These are phyloP conservation scores for Coemansia asiatica DNA, from an alignment of 192 early-diverging fungal species.

Conservation along the genomic window DNA sequence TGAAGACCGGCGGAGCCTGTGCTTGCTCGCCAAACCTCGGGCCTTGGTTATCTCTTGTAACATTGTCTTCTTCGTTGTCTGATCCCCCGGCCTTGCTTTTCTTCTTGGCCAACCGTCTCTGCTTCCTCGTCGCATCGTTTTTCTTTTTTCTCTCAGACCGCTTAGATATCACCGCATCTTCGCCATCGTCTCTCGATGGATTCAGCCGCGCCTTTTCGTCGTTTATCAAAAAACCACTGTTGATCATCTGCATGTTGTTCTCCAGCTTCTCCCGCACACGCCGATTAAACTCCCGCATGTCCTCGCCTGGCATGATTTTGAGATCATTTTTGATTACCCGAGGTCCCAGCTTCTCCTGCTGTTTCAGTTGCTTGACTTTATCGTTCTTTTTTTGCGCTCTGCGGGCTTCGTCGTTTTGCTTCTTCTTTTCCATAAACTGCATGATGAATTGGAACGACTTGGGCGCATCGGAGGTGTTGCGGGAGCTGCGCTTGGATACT, in stretches of 20 bases:
- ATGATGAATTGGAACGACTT: slow-evolving; percentile 42
- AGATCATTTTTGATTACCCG: slow-evolving; percentile 23
- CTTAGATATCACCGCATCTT: slow-evolving; percentile 20
- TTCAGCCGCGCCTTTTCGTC: slow-evolving; percentile 3
- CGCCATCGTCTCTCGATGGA: slow-evolving; percentile 35
- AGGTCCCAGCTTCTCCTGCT: slow-evolving; percentile 12
- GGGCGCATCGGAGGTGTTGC: slow-evolving; percentile 30
- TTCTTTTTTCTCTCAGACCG: slow-evolving; percentile 31
- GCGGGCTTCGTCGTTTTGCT: slow-evolving; percentile 18
- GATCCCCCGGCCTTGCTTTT: slow-evolving; percentile 11
- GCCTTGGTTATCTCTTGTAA: neutral
- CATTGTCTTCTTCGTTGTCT: slow-evolving; percentile 9
- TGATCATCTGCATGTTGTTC: slow-evolving; percentile 34
- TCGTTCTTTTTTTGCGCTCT: slow-evolving; percentile 12
- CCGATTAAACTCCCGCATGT: slow-evolving; percentile 33
- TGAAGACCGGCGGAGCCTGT: slow-evolving; percentile 48
- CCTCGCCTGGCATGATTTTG: slow-evolving; percentile 43
- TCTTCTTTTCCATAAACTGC: slow-evolving; percentile 32
- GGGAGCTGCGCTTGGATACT: slow-evolving; percentile 20
- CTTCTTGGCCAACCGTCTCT: slow-evolving; percentile 35
- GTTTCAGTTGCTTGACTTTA: slow-evolving; percentile 10
- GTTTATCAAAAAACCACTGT: slow-evolving; percentile 9
- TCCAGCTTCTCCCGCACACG: slow-evolving; percentile 42
- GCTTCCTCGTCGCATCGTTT: slow-evolving; percentile 32
- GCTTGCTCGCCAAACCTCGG: slow-evolving; percentile 53